Evolutionary conservation across 768 basidiomycete genomes (phyloP).

Genomic region (Termitomyces bulborhizus): DNA sequence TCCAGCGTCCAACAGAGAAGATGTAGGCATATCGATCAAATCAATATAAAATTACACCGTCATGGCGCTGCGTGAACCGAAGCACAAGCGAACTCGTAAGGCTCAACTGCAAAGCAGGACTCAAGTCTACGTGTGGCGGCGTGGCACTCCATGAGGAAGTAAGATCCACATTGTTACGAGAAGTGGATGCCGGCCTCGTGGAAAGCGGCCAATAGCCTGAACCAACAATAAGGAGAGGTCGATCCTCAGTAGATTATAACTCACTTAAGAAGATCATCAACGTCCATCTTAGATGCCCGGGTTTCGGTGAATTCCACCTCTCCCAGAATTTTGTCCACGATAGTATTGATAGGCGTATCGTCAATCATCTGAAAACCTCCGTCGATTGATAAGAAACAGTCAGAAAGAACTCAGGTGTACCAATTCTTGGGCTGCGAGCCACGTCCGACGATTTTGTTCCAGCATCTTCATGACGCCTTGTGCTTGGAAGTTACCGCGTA

Average conservation of each 20-base stretch:
- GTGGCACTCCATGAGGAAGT: neutral
- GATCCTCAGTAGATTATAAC: slow-evolving; percentile 17
- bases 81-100: neutral
- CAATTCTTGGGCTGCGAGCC: slow-evolving; percentile 77
- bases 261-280: slow-evolving; percentile 87
- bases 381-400: neutral
- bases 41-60: neutral
- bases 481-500: slow-evolving; percentile 86
- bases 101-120: neutral
- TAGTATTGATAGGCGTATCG: slow-evolving; percentile 58
- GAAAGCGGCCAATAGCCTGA: slow-evolving; percentile 67
- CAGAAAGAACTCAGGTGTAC: slow-evolving; percentile 20
- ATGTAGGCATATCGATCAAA: neutral
- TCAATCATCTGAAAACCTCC: slow-evolving; percentile 45
- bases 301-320: slow-evolving; percentile 70
- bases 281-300: slow-evolving; percentile 88
- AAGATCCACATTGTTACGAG: slow-evolving; percentile 30
- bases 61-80: slow-evolving; percentile 1
- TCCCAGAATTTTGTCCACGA: slow-evolving; percentile 66
- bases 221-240: neutral
- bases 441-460: slow-evolving; percentile 89
- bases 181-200: slow-evolving; percentile 74
- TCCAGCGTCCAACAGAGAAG: neutral
- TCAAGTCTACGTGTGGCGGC: neutral
- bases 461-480: slow-evolving; percentile 95